These are phyloP conservation scores for Podospora appendiculata DNA, from an alignment of 495 filamentous ascomycete genomes.

Conservation along the genomic window DNA sequence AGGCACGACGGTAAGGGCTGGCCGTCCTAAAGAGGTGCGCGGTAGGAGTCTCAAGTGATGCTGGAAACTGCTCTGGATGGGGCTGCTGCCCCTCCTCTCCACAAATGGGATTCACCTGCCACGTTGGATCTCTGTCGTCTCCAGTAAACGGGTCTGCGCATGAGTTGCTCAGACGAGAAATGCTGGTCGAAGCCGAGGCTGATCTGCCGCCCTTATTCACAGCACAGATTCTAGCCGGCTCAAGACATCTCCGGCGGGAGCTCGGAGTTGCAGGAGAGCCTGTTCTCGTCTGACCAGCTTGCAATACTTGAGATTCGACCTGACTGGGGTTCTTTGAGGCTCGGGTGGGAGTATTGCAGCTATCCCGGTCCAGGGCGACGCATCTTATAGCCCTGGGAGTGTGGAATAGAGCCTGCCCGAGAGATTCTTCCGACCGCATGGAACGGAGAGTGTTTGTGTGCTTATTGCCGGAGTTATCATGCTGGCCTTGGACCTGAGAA, in stretches of 20 bases:
- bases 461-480: conserved; percentile 3
- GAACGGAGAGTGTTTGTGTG: neutral
- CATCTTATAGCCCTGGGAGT: conserved; percentile 4
- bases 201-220: neutral
- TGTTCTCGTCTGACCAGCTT: neutral
- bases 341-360: neutral
- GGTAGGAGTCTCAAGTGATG: conserved; percentile 36
- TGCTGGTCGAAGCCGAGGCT: neutral
- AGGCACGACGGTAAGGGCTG: conserved; percentile 49
- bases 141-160: conserved; percentile 3
- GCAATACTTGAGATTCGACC: neutral
- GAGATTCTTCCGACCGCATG: neutral
- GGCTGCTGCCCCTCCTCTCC: conserved; percentile 4
- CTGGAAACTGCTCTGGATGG: conserved; percentile 20
- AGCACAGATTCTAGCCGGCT: neutral
- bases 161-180: neutral
- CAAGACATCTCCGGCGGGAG: neutral
- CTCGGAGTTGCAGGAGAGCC: neutral
- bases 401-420: neutral
- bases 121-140: neutral
- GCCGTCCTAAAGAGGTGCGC: conserved; percentile 41
- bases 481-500: conserved; percentile 24
- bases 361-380: neutral
- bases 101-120: neutral
- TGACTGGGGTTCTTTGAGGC: neutral